A percentile compares a stretch with the other conserved stretches of the same genome.
Evolutionary conservation across 1,284 basidiomycete genomes (phyloP).

Genomic region (Cutaneotrichosporon sp.): DNA sequence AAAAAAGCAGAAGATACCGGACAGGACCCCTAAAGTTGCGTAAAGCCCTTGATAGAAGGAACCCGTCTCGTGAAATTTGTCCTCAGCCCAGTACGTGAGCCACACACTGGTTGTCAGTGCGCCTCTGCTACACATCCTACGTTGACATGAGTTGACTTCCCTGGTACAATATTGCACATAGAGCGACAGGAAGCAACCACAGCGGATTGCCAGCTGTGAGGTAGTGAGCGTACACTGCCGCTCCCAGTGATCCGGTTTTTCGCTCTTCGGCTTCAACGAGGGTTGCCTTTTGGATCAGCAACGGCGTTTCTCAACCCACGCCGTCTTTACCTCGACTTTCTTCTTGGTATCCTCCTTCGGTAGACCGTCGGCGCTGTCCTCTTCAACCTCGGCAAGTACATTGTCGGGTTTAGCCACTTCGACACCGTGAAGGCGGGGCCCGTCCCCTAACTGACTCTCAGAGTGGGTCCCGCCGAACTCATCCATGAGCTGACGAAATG

Average conservation of each 20-base stretch:
- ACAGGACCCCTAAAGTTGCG: conserved; percentile 54
- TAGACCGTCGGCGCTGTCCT: too few relatives aligned
- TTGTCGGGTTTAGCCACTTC: background rate
- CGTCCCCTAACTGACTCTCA: conserved; percentile 40
- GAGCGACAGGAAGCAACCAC: conserved; percentile 14
- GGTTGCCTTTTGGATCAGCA: background rate
- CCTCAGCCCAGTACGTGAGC: conserved; percentile 60
- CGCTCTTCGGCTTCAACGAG: conserved; percentile 33
- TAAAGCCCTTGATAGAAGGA: conserved; percentile 69
- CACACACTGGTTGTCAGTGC: conserved; percentile 13
- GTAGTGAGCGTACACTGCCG: conserved; percentile 25
- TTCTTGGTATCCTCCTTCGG: too few relatives aligned
- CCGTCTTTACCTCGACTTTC: conserved; percentile 55
- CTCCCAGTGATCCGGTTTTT: conserved; percentile 29
- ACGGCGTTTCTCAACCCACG: background rate
- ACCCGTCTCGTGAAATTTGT: conserved; percentile 34
- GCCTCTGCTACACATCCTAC: background rate
- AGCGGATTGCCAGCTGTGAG: conserved; percentile 15
- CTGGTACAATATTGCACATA: conserved; percentile 5
- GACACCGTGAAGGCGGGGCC: conserved; percentile 13
- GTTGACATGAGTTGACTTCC: conserved; percentile 14
- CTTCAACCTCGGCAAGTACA: background rate
- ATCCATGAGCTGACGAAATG: conserved; percentile 57
- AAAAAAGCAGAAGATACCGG: conserved; percentile 59
- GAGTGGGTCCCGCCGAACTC: conserved; percentile 54